Evolutionary conservation across 768 basidiomycete genomes (phyloP).

Genomic region (Termitomyces sp.): DNA sequence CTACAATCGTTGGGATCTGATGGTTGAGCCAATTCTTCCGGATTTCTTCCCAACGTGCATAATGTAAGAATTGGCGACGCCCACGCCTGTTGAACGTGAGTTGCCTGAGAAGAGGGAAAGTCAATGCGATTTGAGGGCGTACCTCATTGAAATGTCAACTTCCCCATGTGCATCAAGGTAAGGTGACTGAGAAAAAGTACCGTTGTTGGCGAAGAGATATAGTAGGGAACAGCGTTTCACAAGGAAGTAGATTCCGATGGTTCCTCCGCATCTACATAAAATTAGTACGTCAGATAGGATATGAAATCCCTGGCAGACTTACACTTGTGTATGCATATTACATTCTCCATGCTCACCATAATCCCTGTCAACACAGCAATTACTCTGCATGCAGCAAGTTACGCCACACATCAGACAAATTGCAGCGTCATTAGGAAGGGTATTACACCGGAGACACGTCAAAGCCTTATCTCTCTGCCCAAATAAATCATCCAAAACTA

Average conservation of each 20-base stretch:
- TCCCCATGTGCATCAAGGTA: slow-evolving; percentile 96
- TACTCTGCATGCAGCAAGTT: slow-evolving; percentile 85
- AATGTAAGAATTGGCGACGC: slow-evolving; percentile 83
- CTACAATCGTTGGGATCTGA: slow-evolving; percentile 84
- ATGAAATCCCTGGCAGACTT: slow-evolving; percentile 31
- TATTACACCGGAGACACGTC: slow-evolving; percentile 74
- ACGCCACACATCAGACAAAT: slow-evolving; percentile 90
- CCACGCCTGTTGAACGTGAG: slow-evolving; percentile 56
- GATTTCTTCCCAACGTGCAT: slow-evolving; percentile 86
- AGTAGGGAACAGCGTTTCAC: slow-evolving; percentile 90
- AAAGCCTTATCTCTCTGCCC: slow-evolving; percentile 69
- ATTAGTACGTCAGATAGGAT: not conserved
- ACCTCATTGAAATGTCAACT: slow-evolving; percentile 91
- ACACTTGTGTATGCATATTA: slow-evolving; percentile 95
- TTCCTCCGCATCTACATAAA: slow-evolving; percentile 76
- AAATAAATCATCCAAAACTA: slow-evolving; percentile 81
- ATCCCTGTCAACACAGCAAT: slow-evolving; percentile 79
- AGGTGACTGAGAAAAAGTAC: slow-evolving; percentile 85
- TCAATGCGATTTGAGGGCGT: slow-evolving; percentile 13
- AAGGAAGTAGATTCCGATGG: slow-evolving; percentile 85
- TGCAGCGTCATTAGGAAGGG: slow-evolving; percentile 80
- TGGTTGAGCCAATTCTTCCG: slow-evolving; percentile 90
- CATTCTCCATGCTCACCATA: slow-evolving; percentile 81
- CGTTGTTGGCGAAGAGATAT: slow-evolving; percentile 84
- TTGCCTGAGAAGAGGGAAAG: not conserved